phyloP scores from a whole-genome alignment of 768 basidiomycete species.

The Dictyophora rubrovolvata region DNA sequence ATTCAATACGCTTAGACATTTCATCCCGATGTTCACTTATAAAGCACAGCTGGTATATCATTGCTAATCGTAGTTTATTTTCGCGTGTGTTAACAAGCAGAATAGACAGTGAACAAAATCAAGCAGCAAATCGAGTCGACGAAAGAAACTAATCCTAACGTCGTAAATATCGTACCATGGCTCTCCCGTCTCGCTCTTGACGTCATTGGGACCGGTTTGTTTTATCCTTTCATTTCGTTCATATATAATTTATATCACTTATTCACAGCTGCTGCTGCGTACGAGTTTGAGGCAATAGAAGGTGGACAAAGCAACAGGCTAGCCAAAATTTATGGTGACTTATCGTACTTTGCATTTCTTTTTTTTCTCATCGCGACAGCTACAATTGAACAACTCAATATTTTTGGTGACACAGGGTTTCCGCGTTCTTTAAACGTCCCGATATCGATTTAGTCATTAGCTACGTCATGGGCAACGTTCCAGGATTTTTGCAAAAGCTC shows the following conservation, averaged over 20 bases:
- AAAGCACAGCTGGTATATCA: constrained; percentile 13
- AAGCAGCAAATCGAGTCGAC: constrained; percentile 13
- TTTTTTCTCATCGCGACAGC: background rate
- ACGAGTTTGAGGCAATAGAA: constrained; percentile 16
- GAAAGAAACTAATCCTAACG: constrained; percentile 3
- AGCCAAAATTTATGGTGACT: background rate
- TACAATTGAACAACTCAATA: background rate
- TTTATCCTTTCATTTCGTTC: background rate
- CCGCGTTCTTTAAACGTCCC: background rate
- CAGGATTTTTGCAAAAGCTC: constrained; percentile 16
- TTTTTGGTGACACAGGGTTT: background rate
- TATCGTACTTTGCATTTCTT: background rate
- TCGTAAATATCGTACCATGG: constrained; percentile 15
- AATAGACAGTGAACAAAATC: constrained; percentile 17
- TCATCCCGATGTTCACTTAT: constrained; percentile 18
- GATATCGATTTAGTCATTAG: constrained; percentile 17
- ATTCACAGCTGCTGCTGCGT: constrained; percentile 17
- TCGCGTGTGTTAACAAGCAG: background rate
- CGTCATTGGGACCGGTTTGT: constrained; percentile 15
- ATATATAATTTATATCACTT: background rate
- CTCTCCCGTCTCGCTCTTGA: constrained; percentile 19
- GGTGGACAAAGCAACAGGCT: constrained; percentile 2
- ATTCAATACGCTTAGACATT: constrained; percentile 17
- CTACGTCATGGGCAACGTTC: constrained; percentile 21
- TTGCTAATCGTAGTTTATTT: background rate